Percentiles rank a stretch among this genome's conserved stretches.
Evolutionary conservation across 2,329 filamentous ascomycete species (phyloP).

Genomic region (Sclerotinia minor): DNA sequence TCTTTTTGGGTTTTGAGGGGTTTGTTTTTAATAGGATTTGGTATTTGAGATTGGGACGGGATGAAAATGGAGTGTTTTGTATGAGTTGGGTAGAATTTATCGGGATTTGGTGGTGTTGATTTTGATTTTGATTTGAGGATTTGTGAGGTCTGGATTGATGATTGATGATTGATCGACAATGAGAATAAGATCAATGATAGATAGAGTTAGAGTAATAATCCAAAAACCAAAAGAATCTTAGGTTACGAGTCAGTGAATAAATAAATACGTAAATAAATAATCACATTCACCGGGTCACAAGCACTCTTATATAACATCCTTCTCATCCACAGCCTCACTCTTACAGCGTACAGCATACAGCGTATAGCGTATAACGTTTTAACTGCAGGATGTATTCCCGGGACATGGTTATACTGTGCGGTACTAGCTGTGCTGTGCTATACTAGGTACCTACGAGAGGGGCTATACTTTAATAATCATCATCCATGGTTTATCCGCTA

Average conservation of each 20-base stretch:
- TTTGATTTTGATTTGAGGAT: background rate
- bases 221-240: background rate
- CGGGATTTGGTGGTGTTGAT: too few relatives aligned
- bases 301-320: background rate
- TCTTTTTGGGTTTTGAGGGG: background rate
- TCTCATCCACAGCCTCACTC: background rate
- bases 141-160: background rate
- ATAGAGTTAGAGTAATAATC: too few relatives aligned
- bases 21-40: too few relatives aligned
- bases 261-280: background rate
- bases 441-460: too few relatives aligned
- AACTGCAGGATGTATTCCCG: too few relatives aligned
- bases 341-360: background rate
- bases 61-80: too few relatives aligned
- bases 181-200: too few relatives aligned
- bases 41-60: too few relatives aligned
- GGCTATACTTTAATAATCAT: too few relatives aligned
- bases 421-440: too few relatives aligned
- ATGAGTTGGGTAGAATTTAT: background rate
- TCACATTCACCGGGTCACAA: background rate
- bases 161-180: background rate
- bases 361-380: background rate
- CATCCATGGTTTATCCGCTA: too few relatives aligned
- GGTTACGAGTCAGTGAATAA: background rate
- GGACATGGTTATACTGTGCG: too few relatives aligned